These are phyloP conservation scores for Ustilago lituana DNA, from an alignment of 1,284 basidiomycete genomes.

Conservation along the genomic window DNA sequence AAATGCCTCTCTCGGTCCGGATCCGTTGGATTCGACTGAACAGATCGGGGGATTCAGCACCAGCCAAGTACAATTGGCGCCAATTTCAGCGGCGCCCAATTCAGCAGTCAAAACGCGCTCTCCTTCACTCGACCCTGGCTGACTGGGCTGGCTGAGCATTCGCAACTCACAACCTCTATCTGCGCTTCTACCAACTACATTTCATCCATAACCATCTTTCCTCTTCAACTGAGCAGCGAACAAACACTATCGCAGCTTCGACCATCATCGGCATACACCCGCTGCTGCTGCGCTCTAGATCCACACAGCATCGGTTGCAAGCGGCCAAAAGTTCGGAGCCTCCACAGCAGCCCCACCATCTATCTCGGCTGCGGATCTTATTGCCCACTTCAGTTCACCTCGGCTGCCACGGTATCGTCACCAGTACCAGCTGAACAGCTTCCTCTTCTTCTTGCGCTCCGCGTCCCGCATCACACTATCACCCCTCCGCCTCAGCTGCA, in stretches of 20 bases:
- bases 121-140: constrained; percentile 6
- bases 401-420: too few relatives aligned
- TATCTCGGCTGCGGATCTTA: too few relatives aligned
- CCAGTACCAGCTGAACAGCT: too few relatives aligned
- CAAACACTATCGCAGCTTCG: background rate
- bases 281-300: too few relatives aligned
- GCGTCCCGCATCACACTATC: background rate
- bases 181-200: background rate
- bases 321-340: too few relatives aligned
- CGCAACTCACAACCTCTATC: background rate
- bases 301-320: too few relatives aligned
- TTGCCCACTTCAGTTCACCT: too few relatives aligned
- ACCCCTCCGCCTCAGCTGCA: background rate
- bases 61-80: too few relatives aligned
- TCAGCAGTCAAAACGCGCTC: constrained; percentile 1
- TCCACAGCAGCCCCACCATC: too few relatives aligned
- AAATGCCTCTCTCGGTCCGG: background rate
- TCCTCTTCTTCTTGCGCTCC: too few relatives aligned
- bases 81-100: too few relatives aligned
- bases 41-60: constrained; percentile 27
- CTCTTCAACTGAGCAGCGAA: background rate
- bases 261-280: background rate
- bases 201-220: background rate
- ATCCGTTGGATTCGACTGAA: constrained; percentile 16
- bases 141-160: background rate